Evolutionary conservation across 31 red algal species (phyloP).

Genomic region (Porphyra umbilicalis): DNA sequence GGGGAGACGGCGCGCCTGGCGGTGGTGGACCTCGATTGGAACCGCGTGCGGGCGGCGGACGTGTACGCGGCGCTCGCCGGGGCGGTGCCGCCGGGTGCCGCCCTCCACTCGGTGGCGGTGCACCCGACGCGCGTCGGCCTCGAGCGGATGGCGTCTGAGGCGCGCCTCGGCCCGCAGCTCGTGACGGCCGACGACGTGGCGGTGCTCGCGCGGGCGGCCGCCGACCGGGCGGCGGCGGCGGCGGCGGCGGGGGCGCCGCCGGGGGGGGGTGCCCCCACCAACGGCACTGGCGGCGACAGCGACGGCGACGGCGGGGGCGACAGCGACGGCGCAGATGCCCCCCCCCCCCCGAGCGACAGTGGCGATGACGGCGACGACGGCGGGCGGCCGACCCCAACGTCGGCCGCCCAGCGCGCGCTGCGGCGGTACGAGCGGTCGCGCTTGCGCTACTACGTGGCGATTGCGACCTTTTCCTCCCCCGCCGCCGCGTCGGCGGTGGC

Average conservation of each 20-base stretch:
- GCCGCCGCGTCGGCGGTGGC: constrained; percentile 62
- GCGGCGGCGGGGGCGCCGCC: neutral
- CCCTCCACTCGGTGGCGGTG: constrained; percentile 39
- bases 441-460: constrained; percentile 66
- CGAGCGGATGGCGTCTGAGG: constrained; percentile 44
- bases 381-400: neutral
- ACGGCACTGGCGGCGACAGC: constrained; percentile 1
- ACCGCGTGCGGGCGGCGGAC: constrained; percentile 66
- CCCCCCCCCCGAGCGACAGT: neutral
- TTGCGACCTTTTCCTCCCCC: constrained; percentile 58
- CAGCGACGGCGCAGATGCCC: neutral
- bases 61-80: constrained; percentile 45
- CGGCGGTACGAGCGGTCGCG: constrained; percentile 70
- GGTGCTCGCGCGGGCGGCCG: constrained; percentile 12
- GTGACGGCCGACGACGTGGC: constrained; percentile 6
- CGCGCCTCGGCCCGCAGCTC: constrained; percentile 50
- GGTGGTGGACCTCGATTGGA: constrained; percentile 79
- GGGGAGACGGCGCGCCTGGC: constrained; percentile 65
- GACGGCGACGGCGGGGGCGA: constrained; percentile 5
- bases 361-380: constrained; percentile 10
- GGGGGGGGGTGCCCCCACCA: constrained; percentile 14
- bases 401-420: constrained; percentile 13
- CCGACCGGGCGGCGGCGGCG: neutral
- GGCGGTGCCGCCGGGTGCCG: constrained; percentile 45
- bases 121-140: constrained; percentile 79